Conservation (phyloP, 2,329 filamentous ascomycete species). For the Trichoderma cornu-damae region DNA sequence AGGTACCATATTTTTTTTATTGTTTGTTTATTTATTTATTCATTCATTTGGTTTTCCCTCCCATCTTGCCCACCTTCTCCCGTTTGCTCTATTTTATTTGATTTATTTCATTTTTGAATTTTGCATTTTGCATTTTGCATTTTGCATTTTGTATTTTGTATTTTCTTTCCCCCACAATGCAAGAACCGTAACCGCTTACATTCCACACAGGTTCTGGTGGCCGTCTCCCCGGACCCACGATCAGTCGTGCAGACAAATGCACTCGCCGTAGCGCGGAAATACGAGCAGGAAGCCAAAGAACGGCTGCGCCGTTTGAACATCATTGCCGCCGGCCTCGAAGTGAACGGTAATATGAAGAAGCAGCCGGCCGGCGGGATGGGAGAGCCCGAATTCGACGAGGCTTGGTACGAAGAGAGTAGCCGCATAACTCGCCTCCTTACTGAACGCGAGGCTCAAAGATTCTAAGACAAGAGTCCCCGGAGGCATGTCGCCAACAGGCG, state of each 20-base stretch:
- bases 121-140: too few relatives aligned
- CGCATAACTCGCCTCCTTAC: not conserved
- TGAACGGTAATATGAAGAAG: constrained; percentile 35
- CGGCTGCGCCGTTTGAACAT: constrained; percentile 75
- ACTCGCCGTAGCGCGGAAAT: constrained; percentile 62
- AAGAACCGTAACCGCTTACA: not conserved
- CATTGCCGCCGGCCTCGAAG: constrained; percentile 67
- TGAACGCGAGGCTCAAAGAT: constrained; percentile 11
- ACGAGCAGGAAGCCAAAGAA: constrained; percentile 69
- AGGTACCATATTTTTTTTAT: too few relatives aligned
- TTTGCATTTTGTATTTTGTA: too few relatives aligned
- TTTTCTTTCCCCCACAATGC: not conserved
- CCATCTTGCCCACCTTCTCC: not conserved
- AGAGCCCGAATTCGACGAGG: constrained; percentile 27
- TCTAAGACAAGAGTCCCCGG: not conserved
- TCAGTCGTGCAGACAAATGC: constrained; percentile 64
- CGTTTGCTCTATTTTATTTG: too few relatives aligned
- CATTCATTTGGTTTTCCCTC: too few relatives aligned
- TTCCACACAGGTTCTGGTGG: constrained; percentile 59
- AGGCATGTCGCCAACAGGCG: not conserved
- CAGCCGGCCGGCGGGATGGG: constrained; percentile 9
- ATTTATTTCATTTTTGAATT: too few relatives aligned
- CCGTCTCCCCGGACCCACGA: constrained; percentile 62
- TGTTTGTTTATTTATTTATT: too few relatives aligned
- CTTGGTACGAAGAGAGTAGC: constrained; percentile 33